Evolutionary conservation across 1,284 basidiomycete species (phyloP), one percentile per base, ranked within the genome.

Genomic region (Coriolopsis trogii): DNA sequence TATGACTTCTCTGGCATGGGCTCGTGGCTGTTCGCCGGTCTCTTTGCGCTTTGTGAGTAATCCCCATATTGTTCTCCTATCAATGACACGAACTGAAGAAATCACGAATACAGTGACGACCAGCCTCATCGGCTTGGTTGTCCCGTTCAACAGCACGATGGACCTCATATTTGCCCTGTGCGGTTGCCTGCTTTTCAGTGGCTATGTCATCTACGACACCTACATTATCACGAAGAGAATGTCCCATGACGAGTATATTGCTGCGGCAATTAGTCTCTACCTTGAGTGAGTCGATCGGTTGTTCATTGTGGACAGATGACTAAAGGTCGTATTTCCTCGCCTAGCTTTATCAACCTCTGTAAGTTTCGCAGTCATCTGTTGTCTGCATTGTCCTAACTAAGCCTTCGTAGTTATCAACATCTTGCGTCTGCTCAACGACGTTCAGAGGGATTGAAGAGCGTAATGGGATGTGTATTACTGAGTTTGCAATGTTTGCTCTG

Each of bases 1-100:
- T 93, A 91, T 71, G 91, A 95, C 70, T 94, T 96, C 70, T 84
- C 83, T 30, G 87, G 88, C 43, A 80, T 95, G 75, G 91, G 85
- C 0, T 86, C 91, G 1, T 95, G 86, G 82, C 74, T 95, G 18
- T 94, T 93, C 60, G 89, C 81, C 16, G 85, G 79, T 39, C 77
- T 93, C 46, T 69, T 93, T 41, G 87, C 87, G 10, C 73, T 93
- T 46, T 54, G 88, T 89, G 70, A 28, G 82, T 68, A 15, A n/a
- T n/a, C n/a, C n/a, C n/a, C n/a, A n/a, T n/a, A n/a, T n/a, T n/a
- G n/a, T n/a, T n/a, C n/a, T n/a, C n/a, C n/a, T n/a, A n/a, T n/a
- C n/a, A n/a, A n/a, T n/a, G n/a, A n/a, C n/a, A n/a, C n/a, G n/a
- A n/a, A n/a, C n/a, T n/a, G n/a, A n/a, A n/a, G n/a, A n/a, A n/a